These are phyloP conservation scores for Cyberlindnera maclurae DNA, from an alignment of 805 yeast genomes.

Conservation along the genomic window DNA sequence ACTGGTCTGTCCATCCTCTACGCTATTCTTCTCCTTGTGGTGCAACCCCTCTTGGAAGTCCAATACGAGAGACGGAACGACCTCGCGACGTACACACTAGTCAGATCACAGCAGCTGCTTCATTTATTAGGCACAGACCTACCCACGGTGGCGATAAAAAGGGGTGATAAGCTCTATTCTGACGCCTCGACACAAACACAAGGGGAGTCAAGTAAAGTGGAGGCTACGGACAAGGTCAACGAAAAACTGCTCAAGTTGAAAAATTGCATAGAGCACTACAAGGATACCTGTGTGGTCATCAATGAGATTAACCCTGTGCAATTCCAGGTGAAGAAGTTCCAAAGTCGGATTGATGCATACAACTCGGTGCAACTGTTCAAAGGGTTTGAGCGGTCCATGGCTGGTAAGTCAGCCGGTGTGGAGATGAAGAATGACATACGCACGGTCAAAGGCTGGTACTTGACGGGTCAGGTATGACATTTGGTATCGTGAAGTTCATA, in stretches of 20 bases:
- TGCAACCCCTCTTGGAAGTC: conserved; percentile 35
- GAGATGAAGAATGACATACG: conserved; percentile 26
- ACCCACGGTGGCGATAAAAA: conserved; percentile 36
- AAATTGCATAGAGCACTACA: conserved; percentile 24
- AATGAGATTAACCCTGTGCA: conserved; percentile 22
- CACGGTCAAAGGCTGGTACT: conserved; percentile 34
- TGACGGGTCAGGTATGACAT: conserved; percentile 29
- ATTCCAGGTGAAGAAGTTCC: conserved; percentile 25
- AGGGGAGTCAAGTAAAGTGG: conserved; percentile 7
- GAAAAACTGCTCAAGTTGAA: conserved; percentile 24
- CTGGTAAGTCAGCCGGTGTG: conserved; percentile 13
- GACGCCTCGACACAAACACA: conserved; percentile 28
- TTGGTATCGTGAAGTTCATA: not conserved
- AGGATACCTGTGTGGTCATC: conserved; percentile 12
- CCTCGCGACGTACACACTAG: conserved; percentile 24
- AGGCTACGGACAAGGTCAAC: conserved; percentile 8
- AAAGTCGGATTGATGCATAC: conserved; percentile 20
- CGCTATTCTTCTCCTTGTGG: conserved; percentile 25
- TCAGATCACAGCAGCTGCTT: conserved; percentile 25
- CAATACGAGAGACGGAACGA: conserved; percentile 34
- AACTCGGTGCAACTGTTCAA: conserved; percentile 16
- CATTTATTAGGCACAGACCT: conserved; percentile 24
- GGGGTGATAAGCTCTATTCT: conserved; percentile 30
- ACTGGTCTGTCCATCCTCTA: conserved; percentile 26
- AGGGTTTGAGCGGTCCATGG: conserved; percentile 17